phyloP scores from a whole-genome alignment of 306 rosid genomes.

The Pueraria montana region DNA sequence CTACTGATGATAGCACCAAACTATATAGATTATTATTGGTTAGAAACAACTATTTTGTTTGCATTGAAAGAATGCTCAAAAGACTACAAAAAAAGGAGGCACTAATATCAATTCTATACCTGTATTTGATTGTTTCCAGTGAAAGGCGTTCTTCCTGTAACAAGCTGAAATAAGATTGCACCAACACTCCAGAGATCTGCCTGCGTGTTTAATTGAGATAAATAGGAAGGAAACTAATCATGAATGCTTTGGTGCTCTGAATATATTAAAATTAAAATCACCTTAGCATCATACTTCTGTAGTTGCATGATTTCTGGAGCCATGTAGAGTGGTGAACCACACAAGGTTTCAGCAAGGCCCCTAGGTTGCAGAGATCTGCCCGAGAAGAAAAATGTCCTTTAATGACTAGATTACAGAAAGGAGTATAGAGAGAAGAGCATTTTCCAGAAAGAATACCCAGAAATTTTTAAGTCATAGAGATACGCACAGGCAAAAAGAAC shows the following conservation, averaged over 20 bases:
- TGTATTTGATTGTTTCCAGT: slow-evolving; percentile 94
- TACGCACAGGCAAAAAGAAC: slow-evolving; percentile 25
- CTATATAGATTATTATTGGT: slow-evolving; percentile 10
- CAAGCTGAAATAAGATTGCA: slow-evolving; percentile 92
- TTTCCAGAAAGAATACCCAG: slow-evolving; percentile 26
- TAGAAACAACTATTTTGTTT: slow-evolving; percentile 25
- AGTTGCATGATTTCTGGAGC: slow-evolving; percentile 99
- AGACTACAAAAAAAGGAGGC: not conserved
- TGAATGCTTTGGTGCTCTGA: slow-evolving; percentile 25
- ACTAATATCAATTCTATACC: slow-evolving; percentile 54
- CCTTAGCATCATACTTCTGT: slow-evolving; percentile 99
- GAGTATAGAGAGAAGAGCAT: slow-evolving; percentile 11
- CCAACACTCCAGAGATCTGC: slow-evolving; percentile 99
- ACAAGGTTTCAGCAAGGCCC: slow-evolving; percentile 98
- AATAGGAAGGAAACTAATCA: slow-evolving; percentile 52
- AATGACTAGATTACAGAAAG: slow-evolving; percentile 40
- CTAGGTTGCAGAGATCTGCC: slow-evolving; percentile 93
- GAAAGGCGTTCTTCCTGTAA: slow-evolving; percentile 92
- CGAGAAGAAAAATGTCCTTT: slow-evolving; percentile 38
- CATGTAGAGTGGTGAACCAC: slow-evolving; percentile 99
- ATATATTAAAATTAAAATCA: slow-evolving; percentile 51
- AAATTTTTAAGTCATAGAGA: slow-evolving; percentile 4
- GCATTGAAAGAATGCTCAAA: slow-evolving; percentile 26
- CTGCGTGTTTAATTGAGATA: slow-evolving; percentile 72
- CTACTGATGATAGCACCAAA: slow-evolving; percentile 34